These are phyloP conservation scores for Eutypa lata DNA, from an alignment of 2,329 filamentous ascomycete genomes.

Conservation along the genomic window DNA sequence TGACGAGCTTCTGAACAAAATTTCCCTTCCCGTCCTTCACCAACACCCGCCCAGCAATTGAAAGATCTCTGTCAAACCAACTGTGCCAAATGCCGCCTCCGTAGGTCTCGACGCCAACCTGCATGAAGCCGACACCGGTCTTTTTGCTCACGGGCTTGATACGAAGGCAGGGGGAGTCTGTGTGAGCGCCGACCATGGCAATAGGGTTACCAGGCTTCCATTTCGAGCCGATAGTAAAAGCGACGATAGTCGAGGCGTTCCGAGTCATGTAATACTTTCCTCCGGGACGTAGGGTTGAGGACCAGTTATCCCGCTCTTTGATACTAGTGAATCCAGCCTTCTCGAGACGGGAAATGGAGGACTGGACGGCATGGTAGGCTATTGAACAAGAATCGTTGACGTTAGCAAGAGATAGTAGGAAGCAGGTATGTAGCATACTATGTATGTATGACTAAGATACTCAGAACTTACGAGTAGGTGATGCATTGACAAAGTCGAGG, in stretches of 20 bases:
- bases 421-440: slow-evolving; percentile 6
- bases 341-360: slow-evolving; percentile 70
- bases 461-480: slow-evolving; percentile 85
- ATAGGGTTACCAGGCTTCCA: slow-evolving; percentile 92
- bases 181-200: slow-evolving; percentile 92
- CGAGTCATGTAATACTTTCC: slow-evolving; percentile 96
- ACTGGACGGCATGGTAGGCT: slow-evolving; percentile 94
- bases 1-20: slow-evolving; percentile 81
- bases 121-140: slow-evolving; percentile 79
- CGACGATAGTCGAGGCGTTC: slow-evolving; percentile 87
- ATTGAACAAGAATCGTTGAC: slow-evolving; percentile 4
- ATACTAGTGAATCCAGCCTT: slow-evolving; percentile 84
- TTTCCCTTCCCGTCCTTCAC: slow-evolving; percentile 70
- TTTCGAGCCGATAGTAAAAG: slow-evolving; percentile 84
- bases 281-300: slow-evolving; percentile 72
- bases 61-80: slow-evolving; percentile 95
- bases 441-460: slow-evolving; percentile 6
- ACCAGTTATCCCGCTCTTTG: slow-evolving; percentile 88
- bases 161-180: slow-evolving; percentile 87
- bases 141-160: slow-evolving; percentile 95
- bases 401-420: slow-evolving; percentile 13
- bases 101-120: slow-evolving; percentile 95
- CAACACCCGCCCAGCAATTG: slow-evolving; percentile 84
- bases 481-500: slow-evolving; percentile 88
- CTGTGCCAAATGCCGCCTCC: slow-evolving; percentile 97